Base-by-base conservation (phyloP, 2,329 filamentous ascomycete species). In the Mollisiaceae sp. region DNA sequence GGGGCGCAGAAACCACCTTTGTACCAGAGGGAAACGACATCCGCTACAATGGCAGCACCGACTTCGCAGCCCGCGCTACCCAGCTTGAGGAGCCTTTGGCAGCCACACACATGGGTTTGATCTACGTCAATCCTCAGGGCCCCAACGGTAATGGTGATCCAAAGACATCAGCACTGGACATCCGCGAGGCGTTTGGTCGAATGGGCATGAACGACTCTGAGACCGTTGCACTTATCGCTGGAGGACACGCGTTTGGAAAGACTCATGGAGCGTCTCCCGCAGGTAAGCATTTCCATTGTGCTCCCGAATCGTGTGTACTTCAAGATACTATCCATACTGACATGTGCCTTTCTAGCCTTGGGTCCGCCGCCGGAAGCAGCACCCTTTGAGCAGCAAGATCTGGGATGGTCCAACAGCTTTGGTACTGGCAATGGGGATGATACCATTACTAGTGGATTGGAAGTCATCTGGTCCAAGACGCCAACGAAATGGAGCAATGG, bases 391-490 rank as follows among this genome's bases (percentile, higher is more conserved):
- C 76, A 85, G 69, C 89, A 92, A 76, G 91, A 91, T 67, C 79
- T 94, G 8, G 91, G 91, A 71, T 94, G 91, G 91, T 76, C 77
- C 70, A 93, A 87, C 83, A 83, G 79, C 62, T 81, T 86, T 78
- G 82, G 82, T 66, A 80, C 83, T 15, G 91, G 91, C 71, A 90
- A 89, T 73, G 91, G 88, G 12, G 80, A 85, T 24, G 82, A 93
- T 76, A 83, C 90, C 77, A 91, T 91, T 79, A 93, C 91, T 70
- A 89, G 85, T 70, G 91, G 91, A 58, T 82, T 94, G 4, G 91
- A 94, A 78, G 91, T 94, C 57, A 91, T 84, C 76, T 94, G 91
- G 91, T 91, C 90, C 72, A 88, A 84, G 77, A 91, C 88, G n/a
- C 91, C 91, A 2, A 88, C 85, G 70, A 87, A 91, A 81, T 94